Evolutionary conservation across 2,329 filamentous ascomycete genomes (phyloP).

Genomic region (Diaporthe eres): DNA sequence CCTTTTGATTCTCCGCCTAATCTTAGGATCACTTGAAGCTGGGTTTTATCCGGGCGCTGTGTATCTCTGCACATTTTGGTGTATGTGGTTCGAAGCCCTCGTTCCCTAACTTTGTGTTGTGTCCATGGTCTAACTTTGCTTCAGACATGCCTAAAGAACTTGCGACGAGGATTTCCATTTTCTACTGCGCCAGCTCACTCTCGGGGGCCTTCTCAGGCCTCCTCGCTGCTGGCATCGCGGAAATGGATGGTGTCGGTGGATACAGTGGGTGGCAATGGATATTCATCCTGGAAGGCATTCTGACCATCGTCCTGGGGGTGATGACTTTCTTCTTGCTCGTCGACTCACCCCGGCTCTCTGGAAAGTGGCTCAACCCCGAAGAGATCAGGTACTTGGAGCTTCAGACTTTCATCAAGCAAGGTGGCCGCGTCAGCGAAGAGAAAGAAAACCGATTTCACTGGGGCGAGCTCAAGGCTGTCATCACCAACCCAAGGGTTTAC

Average conservation of each 20-base stretch:
- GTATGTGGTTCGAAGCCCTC: background rate
- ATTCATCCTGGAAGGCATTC: slow-evolving; percentile 76
- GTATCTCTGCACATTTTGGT: slow-evolving; percentile 43
- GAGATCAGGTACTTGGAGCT: slow-evolving; percentile 39
- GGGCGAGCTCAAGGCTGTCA: slow-evolving; percentile 24
- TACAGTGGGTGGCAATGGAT: slow-evolving; percentile 70
- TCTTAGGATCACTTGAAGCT: slow-evolving; percentile 75
- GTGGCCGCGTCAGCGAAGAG: background rate
- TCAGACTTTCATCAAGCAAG: slow-evolving; percentile 17
- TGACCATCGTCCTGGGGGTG: slow-evolving; percentile 72
- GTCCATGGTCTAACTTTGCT: slow-evolving; percentile 69
- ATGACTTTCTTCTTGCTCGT: slow-evolving; percentile 58
- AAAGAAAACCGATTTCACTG: background rate
- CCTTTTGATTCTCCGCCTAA: slow-evolving; percentile 65
- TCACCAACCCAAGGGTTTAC: slow-evolving; percentile 40
- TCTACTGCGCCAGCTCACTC: slow-evolving; percentile 86
- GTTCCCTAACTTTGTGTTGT: slow-evolving; percentile 59
- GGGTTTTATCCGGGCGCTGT: slow-evolving; percentile 77
- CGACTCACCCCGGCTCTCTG: slow-evolving; percentile 30
- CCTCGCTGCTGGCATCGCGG: slow-evolving; percentile 62
- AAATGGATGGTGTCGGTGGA: slow-evolving; percentile 59
- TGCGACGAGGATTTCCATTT: slow-evolving; percentile 63
- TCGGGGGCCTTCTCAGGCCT: slow-evolving; percentile 82
- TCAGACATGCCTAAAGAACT: slow-evolving; percentile 62
- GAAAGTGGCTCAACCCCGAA: slow-evolving; percentile 34